Evolutionary conservation across 306 rosid genomes (phyloP).

Genomic region (Lathyrus tuberosus): DNA sequence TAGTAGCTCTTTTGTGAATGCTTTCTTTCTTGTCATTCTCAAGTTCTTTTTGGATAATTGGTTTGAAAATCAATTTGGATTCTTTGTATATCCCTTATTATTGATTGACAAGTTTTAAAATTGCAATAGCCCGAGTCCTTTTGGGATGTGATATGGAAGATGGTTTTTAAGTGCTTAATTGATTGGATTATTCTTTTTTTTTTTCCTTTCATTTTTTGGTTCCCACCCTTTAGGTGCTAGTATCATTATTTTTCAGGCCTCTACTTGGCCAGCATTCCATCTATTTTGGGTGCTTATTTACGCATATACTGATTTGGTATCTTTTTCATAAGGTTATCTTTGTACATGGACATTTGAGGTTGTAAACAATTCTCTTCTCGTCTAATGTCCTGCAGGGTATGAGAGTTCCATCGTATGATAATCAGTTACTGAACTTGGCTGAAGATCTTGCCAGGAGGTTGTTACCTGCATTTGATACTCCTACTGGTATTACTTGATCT

Average conservation of each 20-base stretch:
- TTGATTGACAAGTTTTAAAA: neutral
- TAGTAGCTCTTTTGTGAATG: neutral
- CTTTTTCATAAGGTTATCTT: slow-evolving; percentile 1
- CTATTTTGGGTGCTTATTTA: slow-evolving; percentile 13
- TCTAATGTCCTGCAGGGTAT: slow-evolving; percentile 66
- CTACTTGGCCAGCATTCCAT: neutral
- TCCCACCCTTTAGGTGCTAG: neutral
- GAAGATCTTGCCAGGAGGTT: slow-evolving; percentile 91
- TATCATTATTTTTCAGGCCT: slow-evolving; percentile 2
- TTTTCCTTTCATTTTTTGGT: neutral
- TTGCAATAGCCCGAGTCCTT: slow-evolving; percentile 3
- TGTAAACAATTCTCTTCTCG: slow-evolving; percentile 1
- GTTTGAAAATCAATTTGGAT: slow-evolving; percentile 5
- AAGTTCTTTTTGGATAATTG: neutral
- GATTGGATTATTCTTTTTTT: neutral
- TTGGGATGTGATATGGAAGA: neutral
- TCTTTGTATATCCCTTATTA: neutral
- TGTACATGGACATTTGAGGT: slow-evolving; percentile 14
- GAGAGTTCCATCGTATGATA: slow-evolving; percentile 80
- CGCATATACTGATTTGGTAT: slow-evolving; percentile 22
- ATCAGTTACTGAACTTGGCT: slow-evolving; percentile 78
- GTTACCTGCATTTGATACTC: slow-evolving; percentile 96
- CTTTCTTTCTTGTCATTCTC: neutral
- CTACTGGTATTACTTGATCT: slow-evolving; percentile 69
- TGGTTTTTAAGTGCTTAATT: slow-evolving; percentile 13